Evolutionary conservation across 257 asterid species (phyloP).

Genomic region (Cinchona pubescens): DNA sequence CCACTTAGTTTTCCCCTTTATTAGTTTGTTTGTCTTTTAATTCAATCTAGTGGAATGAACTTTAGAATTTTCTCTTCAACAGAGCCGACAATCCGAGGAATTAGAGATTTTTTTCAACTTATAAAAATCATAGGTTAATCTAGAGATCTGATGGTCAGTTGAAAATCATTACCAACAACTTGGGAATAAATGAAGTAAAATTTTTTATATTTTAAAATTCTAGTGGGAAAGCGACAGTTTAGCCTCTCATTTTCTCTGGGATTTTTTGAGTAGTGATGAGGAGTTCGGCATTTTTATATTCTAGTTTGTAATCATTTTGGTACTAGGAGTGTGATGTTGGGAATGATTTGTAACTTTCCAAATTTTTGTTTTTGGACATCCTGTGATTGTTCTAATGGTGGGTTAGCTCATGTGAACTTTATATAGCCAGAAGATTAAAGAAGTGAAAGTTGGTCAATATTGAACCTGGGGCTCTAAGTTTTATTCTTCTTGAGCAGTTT

Average conservation of each 20-base stretch:
- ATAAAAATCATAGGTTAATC: constrained; percentile 35
- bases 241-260: background rate
- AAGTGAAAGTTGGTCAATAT: constrained; percentile 8
- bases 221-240: constrained; percentile 8
- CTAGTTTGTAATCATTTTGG: background rate
- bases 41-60: constrained; percentile 6
- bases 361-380: constrained; percentile 1
- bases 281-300: background rate
- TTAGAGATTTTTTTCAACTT: constrained; percentile 21
- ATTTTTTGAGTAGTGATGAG: background rate
- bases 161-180: no score
- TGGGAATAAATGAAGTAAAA: constrained; percentile 4
- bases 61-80: background rate
- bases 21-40: background rate
- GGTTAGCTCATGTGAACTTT: background rate
- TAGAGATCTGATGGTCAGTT: constrained; percentile 34
- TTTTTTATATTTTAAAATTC: constrained; percentile 4
- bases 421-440: background rate
- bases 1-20: constrained; percentile 18
- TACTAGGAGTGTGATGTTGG: constrained; percentile 1
- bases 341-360: constrained; percentile 8
- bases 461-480: background rate
- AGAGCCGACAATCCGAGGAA: constrained; percentile 32
- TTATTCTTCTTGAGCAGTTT: background rate
- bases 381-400: background rate